Conservation (phyloP, 164 flowering plant genomes). For the Tinospora cordifolia region DNA sequence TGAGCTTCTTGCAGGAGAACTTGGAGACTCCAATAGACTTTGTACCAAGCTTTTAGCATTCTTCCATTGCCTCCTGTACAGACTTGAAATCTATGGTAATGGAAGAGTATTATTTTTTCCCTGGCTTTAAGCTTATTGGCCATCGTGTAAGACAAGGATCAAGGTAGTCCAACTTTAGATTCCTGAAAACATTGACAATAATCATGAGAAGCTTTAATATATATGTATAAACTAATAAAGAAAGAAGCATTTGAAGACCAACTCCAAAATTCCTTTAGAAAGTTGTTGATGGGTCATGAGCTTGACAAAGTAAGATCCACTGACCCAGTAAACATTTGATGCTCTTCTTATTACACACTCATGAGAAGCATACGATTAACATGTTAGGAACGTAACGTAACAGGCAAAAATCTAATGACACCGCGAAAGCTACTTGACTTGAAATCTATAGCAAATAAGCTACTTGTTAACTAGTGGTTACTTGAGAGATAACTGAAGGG, state of each 20-base stretch:
- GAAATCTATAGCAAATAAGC: too few species aligned
- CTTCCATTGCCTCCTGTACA: not conserved
- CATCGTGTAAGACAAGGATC: constrained; percentile 4
- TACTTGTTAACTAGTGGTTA: not conserved
- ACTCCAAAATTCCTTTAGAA: too few species aligned
- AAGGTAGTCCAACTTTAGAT: constrained; percentile 5
- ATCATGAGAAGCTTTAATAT: not conserved
- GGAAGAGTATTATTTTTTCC: not conserved
- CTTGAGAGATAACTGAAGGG: not conserved
- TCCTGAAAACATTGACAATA: not conserved
- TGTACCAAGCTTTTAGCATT: not conserved
- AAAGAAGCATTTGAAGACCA: too few species aligned
- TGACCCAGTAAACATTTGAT: too few species aligned
- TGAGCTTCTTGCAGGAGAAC: not conserved
- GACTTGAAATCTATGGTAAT: not conserved
- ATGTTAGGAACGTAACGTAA: too few species aligned
- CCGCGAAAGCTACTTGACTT: too few species aligned
- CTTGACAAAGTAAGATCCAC: too few species aligned
- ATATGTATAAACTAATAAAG: too few species aligned
- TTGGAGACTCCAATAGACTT: not conserved
- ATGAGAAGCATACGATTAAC: too few species aligned
- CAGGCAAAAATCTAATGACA: too few species aligned
- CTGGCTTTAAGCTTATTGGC: not conserved
- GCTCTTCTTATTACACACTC: too few species aligned
- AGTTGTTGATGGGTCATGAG: too few species aligned